Evolutionary conservation across 352 stramenopile genomes (phyloP).

Genomic region (Phytophthora macrochlamydospora): DNA sequence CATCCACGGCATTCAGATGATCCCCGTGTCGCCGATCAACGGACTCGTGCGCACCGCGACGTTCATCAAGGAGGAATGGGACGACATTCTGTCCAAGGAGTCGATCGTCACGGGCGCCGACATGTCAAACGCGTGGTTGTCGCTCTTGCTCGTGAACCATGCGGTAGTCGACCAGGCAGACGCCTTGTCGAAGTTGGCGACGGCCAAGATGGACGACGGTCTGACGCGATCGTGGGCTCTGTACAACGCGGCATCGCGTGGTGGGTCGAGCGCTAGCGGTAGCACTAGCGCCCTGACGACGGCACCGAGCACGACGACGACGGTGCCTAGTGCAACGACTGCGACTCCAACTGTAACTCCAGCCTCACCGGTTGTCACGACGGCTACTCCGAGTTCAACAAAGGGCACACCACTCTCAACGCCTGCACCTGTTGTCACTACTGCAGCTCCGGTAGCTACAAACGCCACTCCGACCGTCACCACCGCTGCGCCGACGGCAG

Average conservation of each 20-base stretch:
- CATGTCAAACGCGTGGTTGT: conserved; percentile 54
- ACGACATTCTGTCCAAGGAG: conserved; percentile 74
- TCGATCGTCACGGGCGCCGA: conserved; percentile 53
- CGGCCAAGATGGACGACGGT: conserved; percentile 33
- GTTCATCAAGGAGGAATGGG: conserved; percentile 81
- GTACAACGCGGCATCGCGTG: conserved; percentile 9
- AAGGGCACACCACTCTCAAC: neutral
- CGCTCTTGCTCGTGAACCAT: conserved; percentile 61
- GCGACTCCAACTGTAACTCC: conserved; percentile 4
- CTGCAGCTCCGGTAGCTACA: conserved; percentile 7
- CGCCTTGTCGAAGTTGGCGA: conserved; percentile 25
- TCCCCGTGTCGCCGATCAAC: conserved; percentile 76
- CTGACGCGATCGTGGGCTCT: conserved; percentile 24
- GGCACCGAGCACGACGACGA: conserved; percentile 16
- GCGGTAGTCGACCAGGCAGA: conserved; percentile 47
- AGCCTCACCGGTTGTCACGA: conserved; percentile 4
- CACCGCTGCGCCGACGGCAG: neutral
- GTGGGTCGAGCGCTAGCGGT: conserved; percentile 27
- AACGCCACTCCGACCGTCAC: conserved; percentile 6
- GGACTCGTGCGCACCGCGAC: conserved; percentile 60
- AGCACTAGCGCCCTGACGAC: conserved; percentile 13
- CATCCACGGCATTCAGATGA: conserved; percentile 87
- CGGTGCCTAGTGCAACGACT: conserved; percentile 4
- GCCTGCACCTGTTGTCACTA: conserved; percentile 3
- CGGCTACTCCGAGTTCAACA: neutral